Evolutionary conservation across 257 asterid genomes (phyloP).

Genomic region (Plantago major): DNA sequence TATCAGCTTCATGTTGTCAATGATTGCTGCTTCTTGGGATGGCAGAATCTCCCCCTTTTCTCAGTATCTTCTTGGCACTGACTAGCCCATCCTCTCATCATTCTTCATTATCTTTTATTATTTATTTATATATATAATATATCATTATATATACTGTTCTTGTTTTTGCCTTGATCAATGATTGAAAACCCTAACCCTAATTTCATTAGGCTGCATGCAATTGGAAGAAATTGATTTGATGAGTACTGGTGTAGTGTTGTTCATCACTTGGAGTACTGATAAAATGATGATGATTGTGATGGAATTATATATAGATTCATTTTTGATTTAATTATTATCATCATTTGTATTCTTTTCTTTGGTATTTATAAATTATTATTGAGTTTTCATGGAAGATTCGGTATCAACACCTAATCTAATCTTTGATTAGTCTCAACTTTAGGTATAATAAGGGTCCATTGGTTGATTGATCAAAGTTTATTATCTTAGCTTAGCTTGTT

Average conservation of each 20-base stretch:
- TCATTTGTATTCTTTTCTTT: neutral
- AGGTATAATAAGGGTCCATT: too few species aligned
- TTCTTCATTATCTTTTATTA: neutral
- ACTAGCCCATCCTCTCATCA: neutral
- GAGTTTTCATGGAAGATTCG: conserved; percentile 32
- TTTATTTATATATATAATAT: neutral
- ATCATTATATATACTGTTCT: neutral
- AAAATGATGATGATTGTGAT: neutral
- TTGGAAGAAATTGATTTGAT: neutral
- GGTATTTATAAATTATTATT: neutral
- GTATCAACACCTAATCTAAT: conserved; percentile 21
- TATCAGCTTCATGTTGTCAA: conserved; percentile 61
- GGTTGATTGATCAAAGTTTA: conserved; percentile 14
- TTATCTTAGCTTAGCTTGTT: conserved; percentile 25
- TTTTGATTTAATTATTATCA: neutral
- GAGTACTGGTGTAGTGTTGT: neutral
- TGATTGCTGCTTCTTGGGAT: conserved; percentile 78
- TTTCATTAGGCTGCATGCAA: conserved; percentile 28
- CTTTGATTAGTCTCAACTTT: neutral
- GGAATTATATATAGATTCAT: neutral
- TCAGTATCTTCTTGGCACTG: conserved; percentile 94
- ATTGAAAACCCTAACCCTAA: conserved; percentile 59
- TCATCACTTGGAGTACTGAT: neutral
- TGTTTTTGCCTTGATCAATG: neutral
- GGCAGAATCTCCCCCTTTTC: conserved; percentile 94